These are phyloP conservation scores for Conringia planisiliqua DNA, from an alignment of 345 rosid species.

Conservation along the genomic window DNA sequence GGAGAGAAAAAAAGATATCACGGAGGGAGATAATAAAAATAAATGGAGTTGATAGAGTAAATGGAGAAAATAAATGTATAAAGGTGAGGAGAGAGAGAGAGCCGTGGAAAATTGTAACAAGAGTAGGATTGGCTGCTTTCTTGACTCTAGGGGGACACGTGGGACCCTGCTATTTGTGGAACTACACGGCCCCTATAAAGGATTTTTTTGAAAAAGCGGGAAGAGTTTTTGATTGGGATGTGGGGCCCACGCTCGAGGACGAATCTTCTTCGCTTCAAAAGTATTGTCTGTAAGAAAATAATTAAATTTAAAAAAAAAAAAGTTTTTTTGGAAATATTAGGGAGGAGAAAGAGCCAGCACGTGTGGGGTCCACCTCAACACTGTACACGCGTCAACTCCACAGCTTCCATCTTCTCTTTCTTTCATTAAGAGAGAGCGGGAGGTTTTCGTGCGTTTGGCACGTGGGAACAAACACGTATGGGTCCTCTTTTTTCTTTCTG, in stretches of 20 bases:
- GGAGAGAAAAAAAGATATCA: background rate
- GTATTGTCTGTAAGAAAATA: background rate
- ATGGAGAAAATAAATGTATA: slow-evolving; percentile 29
- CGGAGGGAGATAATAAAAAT: background rate
- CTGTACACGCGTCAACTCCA: slow-evolving; percentile 41
- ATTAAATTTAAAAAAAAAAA: background rate
- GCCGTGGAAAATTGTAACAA: slow-evolving; percentile 34
- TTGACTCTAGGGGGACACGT: slow-evolving; percentile 36
- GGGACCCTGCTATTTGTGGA: slow-evolving; percentile 35
- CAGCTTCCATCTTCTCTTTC: slow-evolving; percentile 14
- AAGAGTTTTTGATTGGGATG: slow-evolving; percentile 31
- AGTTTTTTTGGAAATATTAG: slow-evolving; percentile 17
- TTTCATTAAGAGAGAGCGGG: background rate
- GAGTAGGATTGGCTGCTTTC: slow-evolving; percentile 37
- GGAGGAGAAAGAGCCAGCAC: slow-evolving; percentile 27
- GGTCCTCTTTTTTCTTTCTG: background rate
- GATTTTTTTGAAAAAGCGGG: slow-evolving; percentile 24
- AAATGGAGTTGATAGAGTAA: slow-evolving; percentile 14
- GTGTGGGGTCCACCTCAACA: slow-evolving; percentile 19
- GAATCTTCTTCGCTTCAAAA: slow-evolving; percentile 30
- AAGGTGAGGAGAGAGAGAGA: slow-evolving; percentile 21
- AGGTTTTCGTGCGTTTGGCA: slow-evolving; percentile 25
- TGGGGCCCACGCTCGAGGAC: slow-evolving; percentile 25
- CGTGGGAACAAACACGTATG: slow-evolving; percentile 25
- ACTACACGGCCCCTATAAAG: slow-evolving; percentile 30